These are phyloP conservation scores for Colletotrichum sansevieriae DNA, from an alignment of 2,329 filamentous ascomycete genomes.

Conservation along the genomic window DNA sequence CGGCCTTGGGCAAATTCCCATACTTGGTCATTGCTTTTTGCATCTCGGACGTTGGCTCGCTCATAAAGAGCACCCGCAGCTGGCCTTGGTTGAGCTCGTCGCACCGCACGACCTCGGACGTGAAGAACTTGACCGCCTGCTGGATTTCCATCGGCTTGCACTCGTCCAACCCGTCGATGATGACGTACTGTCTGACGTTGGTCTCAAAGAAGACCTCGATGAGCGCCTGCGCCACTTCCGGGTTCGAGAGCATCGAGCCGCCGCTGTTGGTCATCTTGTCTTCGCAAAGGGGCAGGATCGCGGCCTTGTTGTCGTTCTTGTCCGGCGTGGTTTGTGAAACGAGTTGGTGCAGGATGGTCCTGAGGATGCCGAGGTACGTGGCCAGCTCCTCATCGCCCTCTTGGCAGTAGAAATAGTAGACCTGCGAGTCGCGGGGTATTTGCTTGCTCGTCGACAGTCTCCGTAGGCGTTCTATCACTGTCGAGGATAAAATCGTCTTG, in stretches of 20 bases:
- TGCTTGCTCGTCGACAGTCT: slow-evolving; percentile 18
- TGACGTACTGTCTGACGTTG: slow-evolving; percentile 49
- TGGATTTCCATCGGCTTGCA: slow-evolving; percentile 48
- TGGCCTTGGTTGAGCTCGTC: slow-evolving; percentile 44
- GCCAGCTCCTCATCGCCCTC: slow-evolving; percentile 47
- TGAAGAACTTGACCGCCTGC: slow-evolving; percentile 47
- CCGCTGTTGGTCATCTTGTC: slow-evolving; percentile 46
- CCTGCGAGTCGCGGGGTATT: slow-evolving; percentile 41
- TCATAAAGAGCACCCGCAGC: slow-evolving; percentile 50
- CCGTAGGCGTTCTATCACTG: slow-evolving; percentile 51
- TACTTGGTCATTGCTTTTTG: slow-evolving; percentile 43
- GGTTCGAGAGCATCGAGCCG: slow-evolving; percentile 46
- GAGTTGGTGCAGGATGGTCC: slow-evolving; percentile 51
- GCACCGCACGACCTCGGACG: slow-evolving; percentile 42
- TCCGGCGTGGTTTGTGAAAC: slow-evolving; percentile 21
- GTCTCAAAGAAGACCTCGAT: slow-evolving; percentile 49
- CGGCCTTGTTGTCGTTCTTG: slow-evolving; percentile 41
- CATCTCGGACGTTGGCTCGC: slow-evolving; percentile 48
- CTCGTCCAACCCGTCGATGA: slow-evolving; percentile 62
- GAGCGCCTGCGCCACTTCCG: slow-evolving; percentile 46
- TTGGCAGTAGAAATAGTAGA: slow-evolving; percentile 58
- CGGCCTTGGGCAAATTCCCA: slow-evolving; percentile 43
- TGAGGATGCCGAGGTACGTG: slow-evolving; percentile 49
- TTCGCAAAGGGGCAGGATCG: slow-evolving; percentile 48
- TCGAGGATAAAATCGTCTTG: slow-evolving; percentile 58